Base-by-base conservation (phyloP, 768 basidiomycete species). In the Termitomyces sp. region DNA sequence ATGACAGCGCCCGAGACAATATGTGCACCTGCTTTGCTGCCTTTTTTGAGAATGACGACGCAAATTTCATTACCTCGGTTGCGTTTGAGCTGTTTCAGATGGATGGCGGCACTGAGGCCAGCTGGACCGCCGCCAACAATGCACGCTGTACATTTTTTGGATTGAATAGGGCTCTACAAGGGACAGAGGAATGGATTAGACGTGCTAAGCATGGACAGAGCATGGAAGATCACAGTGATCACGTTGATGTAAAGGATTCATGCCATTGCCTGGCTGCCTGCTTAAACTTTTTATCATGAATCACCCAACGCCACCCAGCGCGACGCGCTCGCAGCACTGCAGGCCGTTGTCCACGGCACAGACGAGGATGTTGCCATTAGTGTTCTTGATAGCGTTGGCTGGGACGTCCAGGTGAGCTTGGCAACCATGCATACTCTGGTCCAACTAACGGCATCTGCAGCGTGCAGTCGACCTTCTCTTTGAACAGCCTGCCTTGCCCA, bases 71-170 rank as follows among this genome's bases (percentile, higher is more conserved):
- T 82, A 0, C 89, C 92, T 45, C 78, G 81, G 70, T 93, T 87
- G 64, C 81, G 73, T 67, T 94, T 92, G 27, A 97, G 84, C 73
- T 98, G 95, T 75, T 96, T 98, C 55, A 99, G 76, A 6, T 94
- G 83, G 60, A 98, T 98, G 5, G 95, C 96, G n/a, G 96, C 95
- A 62, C 88, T 89, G 61, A 99, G 81, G 6, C 97, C 96, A 0
- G 97, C 96, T 0, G 97, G 97, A 3, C 95, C 97, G 3, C 83
- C 95, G 11, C 96, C 96, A 57, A 97, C 95, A 67, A 99, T 98
- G 71, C 85, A 13, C 95, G 83, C 62, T 97, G 91, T 18, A 94
- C 78, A n/a, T 70, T 73, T 16, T 72, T 72, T 0, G 87, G 82
- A 66, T 90, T 80, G 69, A 77, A 80, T 63, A 79, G 66, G 58